Percentiles rank a stretch among this genome's conserved stretches.
Evolutionary conservation across 345 rosid genomes (phyloP).

Genomic region (Melaleuca alternifolia): DNA sequence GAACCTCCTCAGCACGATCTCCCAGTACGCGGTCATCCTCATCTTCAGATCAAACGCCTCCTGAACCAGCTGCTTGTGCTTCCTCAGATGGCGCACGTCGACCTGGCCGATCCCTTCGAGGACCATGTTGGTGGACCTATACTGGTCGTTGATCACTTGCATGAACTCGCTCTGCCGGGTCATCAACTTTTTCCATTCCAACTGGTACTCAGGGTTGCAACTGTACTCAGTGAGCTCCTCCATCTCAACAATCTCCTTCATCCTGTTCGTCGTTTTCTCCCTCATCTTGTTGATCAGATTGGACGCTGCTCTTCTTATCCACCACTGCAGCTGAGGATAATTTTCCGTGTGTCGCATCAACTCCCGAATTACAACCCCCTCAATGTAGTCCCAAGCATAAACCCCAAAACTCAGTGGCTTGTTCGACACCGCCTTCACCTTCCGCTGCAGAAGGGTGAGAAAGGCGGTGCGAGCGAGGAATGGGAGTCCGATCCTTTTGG

Average conservation of each 20-base stretch:
- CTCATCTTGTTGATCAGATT: slow-evolving; percentile 11
- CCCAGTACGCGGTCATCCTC: slow-evolving; percentile 23
- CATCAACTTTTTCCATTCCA: slow-evolving; percentile 11
- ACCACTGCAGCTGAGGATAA: slow-evolving; percentile 8
- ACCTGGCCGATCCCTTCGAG: slow-evolving; percentile 8
- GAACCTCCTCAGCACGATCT: slow-evolving; percentile 14
- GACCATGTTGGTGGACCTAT: fast-evolving
- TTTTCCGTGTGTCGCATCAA: slow-evolving; percentile 1
- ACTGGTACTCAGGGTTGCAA: slow-evolving; percentile 12
- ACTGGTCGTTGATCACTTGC: not conserved
- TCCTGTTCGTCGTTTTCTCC: slow-evolving; percentile 12
- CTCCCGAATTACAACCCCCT: slow-evolving; percentile 1
- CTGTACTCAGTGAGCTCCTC: slow-evolving; percentile 28
- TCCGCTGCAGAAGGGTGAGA: not conserved
- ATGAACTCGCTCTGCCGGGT: not conserved
- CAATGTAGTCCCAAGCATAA: slow-evolving; percentile 13
- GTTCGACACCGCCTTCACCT: slow-evolving; percentile 5
- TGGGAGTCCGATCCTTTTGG: slow-evolving; percentile 15
- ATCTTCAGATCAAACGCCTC: slow-evolving; percentile 18
- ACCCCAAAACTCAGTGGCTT: not conserved
- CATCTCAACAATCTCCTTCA: slow-evolving; percentile 17
- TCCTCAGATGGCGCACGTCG: not conserved
- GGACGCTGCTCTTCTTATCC: slow-evolving; percentile 6
- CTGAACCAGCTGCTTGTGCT: not conserved
- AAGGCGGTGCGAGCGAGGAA: slow-evolving; percentile 17